Base-by-base conservation (phyloP, 192 early-diverging fungal species). In the Linnemannia schmuckeri region DNA sequence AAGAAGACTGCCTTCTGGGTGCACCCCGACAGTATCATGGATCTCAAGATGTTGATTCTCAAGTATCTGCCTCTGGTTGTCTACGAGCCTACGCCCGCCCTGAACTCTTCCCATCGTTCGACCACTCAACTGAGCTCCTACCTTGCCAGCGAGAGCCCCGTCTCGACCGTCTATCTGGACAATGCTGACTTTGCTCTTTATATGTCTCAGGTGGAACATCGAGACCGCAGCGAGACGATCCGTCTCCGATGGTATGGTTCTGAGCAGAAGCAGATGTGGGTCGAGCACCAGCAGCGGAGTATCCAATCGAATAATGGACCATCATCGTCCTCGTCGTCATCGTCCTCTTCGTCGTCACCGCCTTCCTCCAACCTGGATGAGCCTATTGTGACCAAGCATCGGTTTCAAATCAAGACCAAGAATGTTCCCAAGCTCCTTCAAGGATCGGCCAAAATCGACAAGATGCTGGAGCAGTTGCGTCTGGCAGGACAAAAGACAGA, bases 131-230 rank as follows among this genome's bases (percentile, higher is more conserved):
- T 81, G 76, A 75, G 63, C n/a, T 63, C 79, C 10, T 81, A 73
- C 38, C 57, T 87, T 9, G 30, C 85, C 20, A 81, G 85, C 52
- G 79, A 81, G 80, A 81, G 79, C 71, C 85, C 85, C 46, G 92
- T 98, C 80, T 95, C 96, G 38, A 96, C 94, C 76, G 92, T 98
- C 69, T 98, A 98, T 90, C 94, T 96, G 88, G 97, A 98, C 89
- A 98, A 96, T 87, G 91, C 93, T 38, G 83, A 89, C 27, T 93
- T 97, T 81, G 96, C 97, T 69, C 91, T 97, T 70, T 98, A 97
- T 86, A 90, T 90, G 79, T 95, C 93, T 38, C 94, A 97, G 37
- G 80, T 97, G 24, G 94, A 96, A 78, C 93, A 95, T 80, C 93
- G 91, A 75, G 95, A 97, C 44, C 93, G 95, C 38, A 96, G 95